Base-by-base conservation (phyloP, 148 eudicot genomes). In the Nyssa sinensis region DNA sequence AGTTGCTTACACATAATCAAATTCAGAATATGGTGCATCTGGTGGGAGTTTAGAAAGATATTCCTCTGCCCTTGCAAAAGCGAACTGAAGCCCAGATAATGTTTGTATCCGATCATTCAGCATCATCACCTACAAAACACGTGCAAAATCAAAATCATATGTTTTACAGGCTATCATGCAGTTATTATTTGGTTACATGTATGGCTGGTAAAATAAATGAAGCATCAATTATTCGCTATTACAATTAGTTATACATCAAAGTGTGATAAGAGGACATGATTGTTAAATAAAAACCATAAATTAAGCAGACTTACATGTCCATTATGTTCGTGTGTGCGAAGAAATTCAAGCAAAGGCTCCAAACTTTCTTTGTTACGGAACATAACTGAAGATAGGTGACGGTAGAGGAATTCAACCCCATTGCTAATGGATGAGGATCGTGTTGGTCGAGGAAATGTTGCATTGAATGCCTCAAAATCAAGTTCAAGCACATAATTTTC, bases 341-440 rank as follows among this genome's bases (percentile, higher is more conserved):
- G 88, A 67, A 82, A 85, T 19, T 78, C 76, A 67, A 85, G 80
- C 70, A 85, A 69, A 60, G 81, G 79, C 47, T 77, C 79, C 81
- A 80, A 30, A 69, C 61, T 77, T 24, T 79, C 83, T 61, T 75
- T 79, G 58, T 71, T 75, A 14, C 75, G 85, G 67, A 85, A 85
- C 88, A 85, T 82, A 41, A 70, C 71, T 28, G 88, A 66, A 67
- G 88, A 80, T 5, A 85, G 73, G 77, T 79, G 80, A 7, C 85
- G 81, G 27, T 79, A 79, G 70, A 85, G 83, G 71, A 82, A 77
- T 64, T 82, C 77, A 41, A 80, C 80, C 33, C 86, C 86, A 55
- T 35, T 80, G 51, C 81, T 78, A 67, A 82, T 82, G 1, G 77
- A 80, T n/a, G 79, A 67, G 28, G 87, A 81, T 8, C 64, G 71